Evolutionary conservation across 768 basidiomycete genomes (phyloP), one percentile per base, ranked within the genome.

Genomic region (Boletellus ananiceps): DNA sequence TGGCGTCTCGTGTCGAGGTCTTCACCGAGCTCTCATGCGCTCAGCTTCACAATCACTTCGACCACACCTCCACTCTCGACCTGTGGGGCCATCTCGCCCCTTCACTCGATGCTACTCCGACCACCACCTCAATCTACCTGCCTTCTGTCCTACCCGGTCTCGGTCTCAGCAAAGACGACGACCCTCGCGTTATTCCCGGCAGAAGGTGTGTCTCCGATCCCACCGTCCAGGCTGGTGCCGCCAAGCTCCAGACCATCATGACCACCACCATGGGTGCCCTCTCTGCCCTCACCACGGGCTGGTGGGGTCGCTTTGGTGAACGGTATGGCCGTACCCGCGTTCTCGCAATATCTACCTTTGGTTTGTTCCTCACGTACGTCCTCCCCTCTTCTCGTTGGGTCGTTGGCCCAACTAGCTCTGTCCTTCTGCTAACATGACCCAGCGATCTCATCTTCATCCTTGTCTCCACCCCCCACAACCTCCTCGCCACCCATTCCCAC

Each of bases 241-340:
- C 84, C 19, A 75, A 73, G 48, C 76, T 89, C n/a, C 88, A 89
- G 68, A 84, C 84, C 7, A 78, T 81, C 43, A 81, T 94, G 66
- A 83, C 84, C 2, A 82, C 87, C 11, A 77, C 77, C 8, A 86
- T 88, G 82, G 91, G 88, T 44, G 62, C 80, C 7, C 73, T 96
- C 35, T 86, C 88, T 44, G 88, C 89, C 1, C 69, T 90, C 40
- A 88, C 87, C 4, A 90, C 90, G 0, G 89, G 87, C 0, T 88
- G 84, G 71, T 96, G 93, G 93, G 88, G 88, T 44, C 78, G 82
- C 42, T 79, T 83, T 36, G 84, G 88, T 9, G 92, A 94, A 63
- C 68, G 74, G 8, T 70, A 83, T 54, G 93, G 93, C 9, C 77
- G 93, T 32, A 92, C 84, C 41, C 78, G 77, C 21, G 79, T 94